These are phyloP conservation scores for Limtongia smithiae DNA, from an alignment of 805 yeast species.

Conservation along the genomic window DNA sequence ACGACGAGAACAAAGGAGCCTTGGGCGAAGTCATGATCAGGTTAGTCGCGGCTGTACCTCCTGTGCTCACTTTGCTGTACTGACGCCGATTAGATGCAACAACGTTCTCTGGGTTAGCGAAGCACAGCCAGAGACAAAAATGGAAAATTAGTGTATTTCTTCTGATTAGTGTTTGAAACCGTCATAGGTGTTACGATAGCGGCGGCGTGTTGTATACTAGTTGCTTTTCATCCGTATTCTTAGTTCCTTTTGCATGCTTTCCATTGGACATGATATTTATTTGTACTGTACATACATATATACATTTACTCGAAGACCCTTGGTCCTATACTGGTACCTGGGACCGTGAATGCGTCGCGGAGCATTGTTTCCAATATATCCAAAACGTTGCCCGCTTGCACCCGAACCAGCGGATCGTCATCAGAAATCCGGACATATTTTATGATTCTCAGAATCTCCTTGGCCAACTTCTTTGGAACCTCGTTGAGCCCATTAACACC, in stretches of 20 bases:
- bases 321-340: background rate
- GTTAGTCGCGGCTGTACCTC: conserved; percentile 25
- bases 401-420: conserved; percentile 36
- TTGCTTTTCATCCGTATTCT: background rate
- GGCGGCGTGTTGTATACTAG: conserved; percentile 2
- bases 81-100: conserved; percentile 58
- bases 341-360: conserved; percentile 10
- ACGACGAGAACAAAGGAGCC: conserved; percentile 48
- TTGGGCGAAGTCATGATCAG: conserved; percentile 74
- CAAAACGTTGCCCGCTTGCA: conserved; percentile 32
- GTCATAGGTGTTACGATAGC: background rate
- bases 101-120: conserved; percentile 68
- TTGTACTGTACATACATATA: background rate
- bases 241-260: too few species aligned
- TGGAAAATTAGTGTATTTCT: background rate
- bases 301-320: too few species aligned
- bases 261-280: background rate
- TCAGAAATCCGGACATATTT: conserved; percentile 31
- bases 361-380: conserved; percentile 29
- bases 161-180: background rate
- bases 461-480: conserved; percentile 33
- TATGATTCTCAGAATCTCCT: conserved; percentile 23
- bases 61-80: background rate
- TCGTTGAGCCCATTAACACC: conserved; percentile 34
- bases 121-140: conserved; percentile 16